phyloP scores from a whole-genome alignment of 2,329 filamentous ascomycete genomes.

The Trichoderma sp. region DNA sequence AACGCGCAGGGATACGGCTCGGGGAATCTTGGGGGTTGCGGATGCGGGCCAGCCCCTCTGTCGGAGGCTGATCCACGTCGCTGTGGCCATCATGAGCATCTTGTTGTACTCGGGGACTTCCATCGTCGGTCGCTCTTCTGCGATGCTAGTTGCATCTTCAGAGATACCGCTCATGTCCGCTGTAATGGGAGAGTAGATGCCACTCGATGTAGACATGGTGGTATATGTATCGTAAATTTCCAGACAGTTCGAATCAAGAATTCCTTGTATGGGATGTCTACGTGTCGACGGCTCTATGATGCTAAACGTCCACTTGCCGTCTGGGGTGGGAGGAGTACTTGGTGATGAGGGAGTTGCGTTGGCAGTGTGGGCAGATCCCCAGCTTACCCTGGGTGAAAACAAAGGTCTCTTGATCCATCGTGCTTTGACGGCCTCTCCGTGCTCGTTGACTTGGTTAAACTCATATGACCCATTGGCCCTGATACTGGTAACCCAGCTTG shows the following conservation, averaged over 20 bases:
- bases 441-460: conserved; percentile 58
- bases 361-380: conserved; percentile 21
- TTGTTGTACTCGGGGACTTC: conserved; percentile 35
- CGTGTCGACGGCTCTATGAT: conserved; percentile 66
- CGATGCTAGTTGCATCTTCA: conserved; percentile 22
- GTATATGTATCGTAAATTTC: conserved; percentile 68
- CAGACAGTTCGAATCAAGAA: conserved; percentile 59
- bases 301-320: conserved; percentile 70
- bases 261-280: conserved; percentile 72
- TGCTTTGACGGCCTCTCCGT: conserved; percentile 57
- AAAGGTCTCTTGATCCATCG: conserved; percentile 61
- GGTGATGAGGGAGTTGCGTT: conserved; percentile 27
- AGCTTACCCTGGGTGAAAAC: conserved; percentile 22
- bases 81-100: conserved; percentile 38
- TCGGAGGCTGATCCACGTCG: conserved; percentile 38
- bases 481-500: conserved; percentile 53
- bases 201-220: conserved; percentile 49
- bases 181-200: conserved; percentile 44
- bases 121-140: conserved; percentile 31
- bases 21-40: conserved; percentile 30
- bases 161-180: conserved; percentile 24
- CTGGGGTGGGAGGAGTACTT: conserved; percentile 31
- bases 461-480: conserved; percentile 60
- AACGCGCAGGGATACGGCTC: conserved; percentile 25
- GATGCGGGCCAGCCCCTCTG: conserved; percentile 36